Conservation (phyloP, 2,329 filamentous ascomycete species). For the Lojkania enalia region DNA sequence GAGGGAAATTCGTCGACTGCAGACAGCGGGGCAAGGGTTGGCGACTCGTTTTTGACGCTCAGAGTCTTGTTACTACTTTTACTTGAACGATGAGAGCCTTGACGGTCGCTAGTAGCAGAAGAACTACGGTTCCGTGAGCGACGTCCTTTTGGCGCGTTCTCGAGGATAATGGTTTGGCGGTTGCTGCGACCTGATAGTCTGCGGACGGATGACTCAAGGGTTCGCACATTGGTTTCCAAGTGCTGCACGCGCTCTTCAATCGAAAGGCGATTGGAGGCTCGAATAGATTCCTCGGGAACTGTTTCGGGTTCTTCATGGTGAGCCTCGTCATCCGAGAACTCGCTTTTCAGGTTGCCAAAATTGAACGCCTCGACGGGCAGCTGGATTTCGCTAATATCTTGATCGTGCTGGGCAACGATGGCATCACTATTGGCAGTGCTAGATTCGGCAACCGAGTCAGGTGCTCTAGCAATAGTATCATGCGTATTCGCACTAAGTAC, state of each 20-base stretch:
- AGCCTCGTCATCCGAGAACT: slow-evolving; percentile 25
- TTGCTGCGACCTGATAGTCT: slow-evolving; percentile 39
- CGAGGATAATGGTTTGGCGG: slow-evolving; percentile 45
- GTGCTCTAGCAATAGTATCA: slow-evolving; percentile 24
- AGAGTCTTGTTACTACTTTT: slow-evolving; percentile 13
- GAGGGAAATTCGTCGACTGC: slow-evolving; percentile 15
- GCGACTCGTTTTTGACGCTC: slow-evolving; percentile 17
- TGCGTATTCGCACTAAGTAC: slow-evolving; percentile 26
- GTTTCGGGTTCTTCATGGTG: not conserved
- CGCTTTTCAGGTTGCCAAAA: slow-evolving; percentile 39
- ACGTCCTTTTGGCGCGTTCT: slow-evolving; percentile 39
- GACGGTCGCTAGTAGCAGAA: slow-evolving; percentile 26
- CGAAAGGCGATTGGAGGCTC: slow-evolving; percentile 21
- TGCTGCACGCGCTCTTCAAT: slow-evolving; percentile 41
- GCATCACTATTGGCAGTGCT: slow-evolving; percentile 24
- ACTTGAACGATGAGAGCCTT: slow-evolving; percentile 20
- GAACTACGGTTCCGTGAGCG: slow-evolving; percentile 37
- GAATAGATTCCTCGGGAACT: not conserved
- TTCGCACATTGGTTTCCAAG: slow-evolving; percentile 36
- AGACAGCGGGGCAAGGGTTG: slow-evolving; percentile 17
- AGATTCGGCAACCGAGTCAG: slow-evolving; percentile 25
- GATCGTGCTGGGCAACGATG: slow-evolving; percentile 14
- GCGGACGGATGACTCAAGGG: slow-evolving; percentile 36
- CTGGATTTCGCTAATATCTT: slow-evolving; percentile 16
- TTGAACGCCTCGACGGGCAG: slow-evolving; percentile 40